Percentiles rank a stretch among this genome's conserved stretches.
phyloP scores from a whole-genome alignment of 2,329 filamentous ascomycete genomes.

The Fusarium setosum region DNA sequence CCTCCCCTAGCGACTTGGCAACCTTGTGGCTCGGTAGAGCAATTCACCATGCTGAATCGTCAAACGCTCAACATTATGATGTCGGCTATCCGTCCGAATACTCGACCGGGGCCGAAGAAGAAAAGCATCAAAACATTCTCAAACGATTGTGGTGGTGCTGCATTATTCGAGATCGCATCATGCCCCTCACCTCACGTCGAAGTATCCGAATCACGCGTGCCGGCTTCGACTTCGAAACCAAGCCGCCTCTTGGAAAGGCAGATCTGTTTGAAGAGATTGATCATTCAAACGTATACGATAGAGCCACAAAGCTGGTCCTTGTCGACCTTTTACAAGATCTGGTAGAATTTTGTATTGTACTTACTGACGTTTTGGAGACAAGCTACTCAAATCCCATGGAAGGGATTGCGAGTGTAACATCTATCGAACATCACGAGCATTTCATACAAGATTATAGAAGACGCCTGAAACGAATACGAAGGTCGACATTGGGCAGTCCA shows the following conservation, averaged over 20 bases:
- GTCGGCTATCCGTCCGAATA: not conserved
- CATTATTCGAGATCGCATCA: slow-evolving; percentile 13
- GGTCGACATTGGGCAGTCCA: too few species aligned
- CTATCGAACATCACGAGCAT: too few species aligned
- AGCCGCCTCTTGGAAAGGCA: not conserved
- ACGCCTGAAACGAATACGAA: too few species aligned
- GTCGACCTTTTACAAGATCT: slow-evolving; percentile 11
- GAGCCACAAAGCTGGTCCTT: slow-evolving; percentile 7
- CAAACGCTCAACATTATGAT: slow-evolving; percentile 9
- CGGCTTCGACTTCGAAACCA: slow-evolving; percentile 16
- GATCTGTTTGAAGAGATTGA: slow-evolving; percentile 12
- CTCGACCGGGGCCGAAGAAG: not conserved
- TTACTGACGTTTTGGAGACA: slow-evolving; percentile 8
- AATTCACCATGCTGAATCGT: slow-evolving; percentile 1
- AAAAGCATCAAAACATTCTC: slow-evolving; percentile 2
- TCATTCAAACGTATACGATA: slow-evolving; percentile 15
- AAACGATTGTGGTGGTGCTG: slow-evolving; percentile 22
- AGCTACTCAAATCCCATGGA: too few species aligned
- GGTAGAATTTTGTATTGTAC: slow-evolving; percentile 16
- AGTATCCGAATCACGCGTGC: slow-evolving; percentile 19
- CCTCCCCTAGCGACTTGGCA: too few species aligned
- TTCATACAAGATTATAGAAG: too few species aligned
- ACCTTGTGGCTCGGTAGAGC: too few species aligned
- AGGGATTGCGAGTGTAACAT: too few species aligned
- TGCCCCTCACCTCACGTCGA: slow-evolving; percentile 19